phyloP scores from a whole-genome alignment of 768 basidiomycete species.

The Auricularia cornea region DNA sequence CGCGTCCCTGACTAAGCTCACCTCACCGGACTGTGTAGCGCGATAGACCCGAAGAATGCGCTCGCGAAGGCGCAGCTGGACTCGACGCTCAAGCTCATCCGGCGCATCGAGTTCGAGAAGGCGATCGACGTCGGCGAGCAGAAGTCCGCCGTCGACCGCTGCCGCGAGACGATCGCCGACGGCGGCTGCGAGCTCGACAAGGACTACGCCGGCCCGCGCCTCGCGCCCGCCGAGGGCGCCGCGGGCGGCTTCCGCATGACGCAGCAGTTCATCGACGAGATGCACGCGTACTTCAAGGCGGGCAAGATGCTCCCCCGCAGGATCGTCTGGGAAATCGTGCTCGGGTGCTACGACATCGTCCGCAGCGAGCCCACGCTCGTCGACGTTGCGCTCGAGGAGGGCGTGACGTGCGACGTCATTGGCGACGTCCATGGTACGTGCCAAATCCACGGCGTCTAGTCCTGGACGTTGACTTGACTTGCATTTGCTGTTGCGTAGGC shows the following conservation, averaged over 20 bases:
- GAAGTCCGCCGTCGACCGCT: slow-evolving; percentile 65
- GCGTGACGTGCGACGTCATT: slow-evolving; percentile 83
- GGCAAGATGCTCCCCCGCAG: slow-evolving; percentile 88
- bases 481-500: slow-evolving; percentile 49
- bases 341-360: slow-evolving; percentile 75
- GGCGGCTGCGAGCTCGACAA: slow-evolving; percentile 75
- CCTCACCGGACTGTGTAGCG: background rate
- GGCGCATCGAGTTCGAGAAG: slow-evolving; percentile 89
- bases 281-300: slow-evolving; percentile 90
- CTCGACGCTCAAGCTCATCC: slow-evolving; percentile 84
- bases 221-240: slow-evolving; percentile 49
- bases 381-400: slow-evolving; percentile 63
- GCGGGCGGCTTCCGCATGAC: slow-evolving; percentile 60
- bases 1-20: background rate
- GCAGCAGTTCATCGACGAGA: slow-evolving; percentile 65
- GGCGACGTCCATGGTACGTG: slow-evolving; percentile 84
- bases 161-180: slow-evolving; percentile 70
- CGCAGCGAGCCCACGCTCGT: slow-evolving; percentile 75
- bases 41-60: slow-evolving; percentile 81
- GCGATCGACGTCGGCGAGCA: slow-evolving; percentile 92
- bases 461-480: background rate
- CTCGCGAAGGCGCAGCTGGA: slow-evolving; percentile 70
- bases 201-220: slow-evolving; percentile 65
- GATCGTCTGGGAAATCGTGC: slow-evolving; percentile 91
- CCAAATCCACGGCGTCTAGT: background rate